Conservation (phyloP, 768 basidiomycete species). For the Trichaptum fuscoviolaceum region DNA sequence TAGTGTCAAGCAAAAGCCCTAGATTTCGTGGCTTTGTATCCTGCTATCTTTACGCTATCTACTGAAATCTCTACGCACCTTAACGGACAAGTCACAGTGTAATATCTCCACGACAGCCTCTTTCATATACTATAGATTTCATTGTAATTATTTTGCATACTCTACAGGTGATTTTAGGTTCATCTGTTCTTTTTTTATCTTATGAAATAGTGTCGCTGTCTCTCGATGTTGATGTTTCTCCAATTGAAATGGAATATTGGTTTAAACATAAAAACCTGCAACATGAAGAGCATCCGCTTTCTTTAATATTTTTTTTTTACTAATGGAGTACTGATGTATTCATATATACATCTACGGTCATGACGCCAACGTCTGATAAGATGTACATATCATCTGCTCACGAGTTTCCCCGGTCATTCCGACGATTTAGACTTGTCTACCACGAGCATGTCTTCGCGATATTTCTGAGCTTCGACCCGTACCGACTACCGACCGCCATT, state of each 20-base stretch:
- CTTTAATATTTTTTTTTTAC: neutral
- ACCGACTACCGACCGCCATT: neutral
- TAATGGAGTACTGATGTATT: no score
- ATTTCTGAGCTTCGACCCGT: neutral
- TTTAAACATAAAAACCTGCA: neutral
- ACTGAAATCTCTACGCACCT: neutral
- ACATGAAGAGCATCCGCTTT: neutral
- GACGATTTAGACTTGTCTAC: neutral
- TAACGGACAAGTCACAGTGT: neutral
- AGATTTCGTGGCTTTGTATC: neutral
- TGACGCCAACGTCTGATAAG: no score
- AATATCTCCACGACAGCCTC: neutral
- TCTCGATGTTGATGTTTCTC: neutral
- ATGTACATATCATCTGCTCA: no score
- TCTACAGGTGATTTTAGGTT: neutral
- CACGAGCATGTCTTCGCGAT: neutral
- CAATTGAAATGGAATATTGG: neutral
- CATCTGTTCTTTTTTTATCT: neutral
- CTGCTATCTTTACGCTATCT: neutral
- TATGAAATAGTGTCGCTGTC: neutral
- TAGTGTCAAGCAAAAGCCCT: neutral
- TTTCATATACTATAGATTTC: neutral
- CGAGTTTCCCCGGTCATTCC: neutral
- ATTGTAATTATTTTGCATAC: neutral
- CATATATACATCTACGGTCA: no score